A percentile compares a stretch with the other conserved stretches of the same genome.
These are phyloP conservation scores for Aristolochia fimbriata DNA, from an alignment of 164 flowering plant species.

Conservation along the genomic window DNA sequence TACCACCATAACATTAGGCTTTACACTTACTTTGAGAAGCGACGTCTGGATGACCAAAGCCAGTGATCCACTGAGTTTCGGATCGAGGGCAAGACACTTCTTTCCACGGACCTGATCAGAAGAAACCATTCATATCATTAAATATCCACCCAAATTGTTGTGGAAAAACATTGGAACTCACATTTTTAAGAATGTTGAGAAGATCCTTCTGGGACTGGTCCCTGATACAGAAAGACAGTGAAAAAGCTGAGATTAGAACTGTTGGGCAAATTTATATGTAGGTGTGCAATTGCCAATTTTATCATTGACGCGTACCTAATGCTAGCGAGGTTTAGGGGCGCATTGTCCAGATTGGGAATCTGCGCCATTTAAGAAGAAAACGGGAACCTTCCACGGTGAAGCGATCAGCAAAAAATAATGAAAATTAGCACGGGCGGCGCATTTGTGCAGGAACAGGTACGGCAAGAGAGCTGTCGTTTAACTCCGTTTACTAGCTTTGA, in stretches of 20 bases:
- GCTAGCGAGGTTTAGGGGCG: slow-evolving; percentile 63
- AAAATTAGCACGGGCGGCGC: too few relatives aligned
- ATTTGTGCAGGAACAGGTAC: too few relatives aligned
- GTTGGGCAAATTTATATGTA: neutral
- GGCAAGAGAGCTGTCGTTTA: too few relatives aligned
- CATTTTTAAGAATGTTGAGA: slow-evolving; percentile 61
- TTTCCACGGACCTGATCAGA: slow-evolving; percentile 63
- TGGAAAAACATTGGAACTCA: slow-evolving; percentile 12
- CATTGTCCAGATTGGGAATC: slow-evolving; percentile 76
- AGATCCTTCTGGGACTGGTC: slow-evolving; percentile 91
- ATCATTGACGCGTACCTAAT: slow-evolving; percentile 34
- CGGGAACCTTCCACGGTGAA: too few relatives aligned
- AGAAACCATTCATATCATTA: neutral
- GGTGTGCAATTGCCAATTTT: neutral
- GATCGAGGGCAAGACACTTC: slow-evolving; percentile 84
- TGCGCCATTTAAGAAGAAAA: slow-evolving; percentile 48
- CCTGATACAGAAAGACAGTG: slow-evolving; percentile 21
- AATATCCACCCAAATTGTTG: neutral
- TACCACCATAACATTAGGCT: neutral
- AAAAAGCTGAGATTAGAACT: neutral
- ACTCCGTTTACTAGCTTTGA: too few relatives aligned
- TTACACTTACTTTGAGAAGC: slow-evolving; percentile 46
- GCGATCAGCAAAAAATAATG: too few relatives aligned
- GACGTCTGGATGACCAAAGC: slow-evolving; percentile 65
- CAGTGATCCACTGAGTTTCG: slow-evolving; percentile 85